Percentiles rank a stretch among this genome's conserved stretches.
Evolutionary conservation across 1,284 basidiomycete species (phyloP).

Genomic region (Puccinia coronata): DNA sequence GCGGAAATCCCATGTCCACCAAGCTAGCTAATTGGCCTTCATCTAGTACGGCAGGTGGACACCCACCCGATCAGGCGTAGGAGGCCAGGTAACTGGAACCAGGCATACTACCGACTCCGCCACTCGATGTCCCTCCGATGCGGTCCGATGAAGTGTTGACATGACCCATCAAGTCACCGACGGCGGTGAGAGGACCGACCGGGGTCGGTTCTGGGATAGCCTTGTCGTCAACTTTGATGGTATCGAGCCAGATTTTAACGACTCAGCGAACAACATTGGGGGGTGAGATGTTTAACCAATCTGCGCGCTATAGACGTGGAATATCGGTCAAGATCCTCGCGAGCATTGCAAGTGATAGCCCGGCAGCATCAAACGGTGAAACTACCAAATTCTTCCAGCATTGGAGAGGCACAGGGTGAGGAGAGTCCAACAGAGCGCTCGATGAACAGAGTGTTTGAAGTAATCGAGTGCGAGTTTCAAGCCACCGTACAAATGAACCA

Average conservation of each 20-base stretch:
- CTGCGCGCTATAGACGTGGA: slow-evolving; percentile 74
- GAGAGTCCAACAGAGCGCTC: slow-evolving; percentile 78
- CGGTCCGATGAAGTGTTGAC: slow-evolving; percentile 42
- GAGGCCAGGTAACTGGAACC: slow-evolving; percentile 44
- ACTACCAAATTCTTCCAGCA: slow-evolving; percentile 74
- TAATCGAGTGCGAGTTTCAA: slow-evolving; percentile 78
- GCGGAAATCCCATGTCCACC: slow-evolving; percentile 94
- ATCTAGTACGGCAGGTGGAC: slow-evolving; percentile 52
- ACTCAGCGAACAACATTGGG: slow-evolving; percentile 68
- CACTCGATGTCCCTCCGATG: slow-evolving; percentile 37
- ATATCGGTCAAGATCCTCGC: too few relatives aligned
- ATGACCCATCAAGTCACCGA: slow-evolving; percentile 59
- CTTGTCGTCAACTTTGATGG: slow-evolving; percentile 80
- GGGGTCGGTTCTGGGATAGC: slow-evolving; percentile 62
- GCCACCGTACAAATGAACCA: slow-evolving; percentile 73
- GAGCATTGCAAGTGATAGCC: slow-evolving; percentile 79
- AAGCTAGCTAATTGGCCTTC: slow-evolving; percentile 71
- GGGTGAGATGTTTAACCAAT: slow-evolving; percentile 79
- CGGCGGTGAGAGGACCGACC: slow-evolving; percentile 51
- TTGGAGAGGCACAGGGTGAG: slow-evolving; percentile 73
- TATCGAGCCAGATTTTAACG: slow-evolving; percentile 75
- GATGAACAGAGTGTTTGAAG: slow-evolving; percentile 75
- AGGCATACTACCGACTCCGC: slow-evolving; percentile 39
- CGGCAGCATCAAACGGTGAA: slow-evolving; percentile 73
- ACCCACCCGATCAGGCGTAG: slow-evolving; percentile 58